Evolutionary conservation across 1,284 basidiomycete species (phyloP), one percentile per base, ranked within the genome.

Genomic region (Fomitopsis palustris): DNA sequence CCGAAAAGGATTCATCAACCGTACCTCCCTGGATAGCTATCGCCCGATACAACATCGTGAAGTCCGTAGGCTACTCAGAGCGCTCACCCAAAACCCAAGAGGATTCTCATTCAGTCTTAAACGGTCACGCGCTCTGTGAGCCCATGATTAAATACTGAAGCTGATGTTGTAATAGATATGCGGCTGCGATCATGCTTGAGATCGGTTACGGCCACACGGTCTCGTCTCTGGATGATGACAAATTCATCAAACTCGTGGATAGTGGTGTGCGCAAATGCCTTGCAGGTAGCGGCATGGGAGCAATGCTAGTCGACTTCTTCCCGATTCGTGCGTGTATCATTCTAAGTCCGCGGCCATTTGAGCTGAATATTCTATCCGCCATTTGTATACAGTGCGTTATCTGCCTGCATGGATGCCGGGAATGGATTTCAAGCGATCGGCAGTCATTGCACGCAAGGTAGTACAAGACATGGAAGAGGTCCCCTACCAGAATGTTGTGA

Each of bases 351-450:
- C 16, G 25, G n/a, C n/a, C n/a, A n/a, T n/a, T n/a, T n/a, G n/a
- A n/a, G n/a, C n/a, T 2, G 12, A 29, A 1, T 1, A 16, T 17
- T 14, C 1, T 37, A 37, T 37, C 31, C 12, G 21, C 23, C 12
- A 27, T 17, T 4, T 16, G 23, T 14, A n/a, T 1, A 27, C 16
- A 73, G 74, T 75, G 37, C 80, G 78, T 63, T 71, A 81, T 61
- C 72, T 84, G 35, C 84, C 84, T 8, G 73, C 74, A 14, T 86
- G 83, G 83, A 76, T 81, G 39, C 84, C 84, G 9, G 81, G 82
- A 49, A 74, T 78, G 1, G 74, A 74, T 17, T 85, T 85, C 71
- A 84, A 84, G 62, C 74, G 78, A 6, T 74, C 77, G 17, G 82
- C 82, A 10, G 64, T 74, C n/a, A 70, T 76, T 62, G 73, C 79